Base-by-base conservation (phyloP, 108 stramenopile species). In the Thalassiosira profunda region DNA sequence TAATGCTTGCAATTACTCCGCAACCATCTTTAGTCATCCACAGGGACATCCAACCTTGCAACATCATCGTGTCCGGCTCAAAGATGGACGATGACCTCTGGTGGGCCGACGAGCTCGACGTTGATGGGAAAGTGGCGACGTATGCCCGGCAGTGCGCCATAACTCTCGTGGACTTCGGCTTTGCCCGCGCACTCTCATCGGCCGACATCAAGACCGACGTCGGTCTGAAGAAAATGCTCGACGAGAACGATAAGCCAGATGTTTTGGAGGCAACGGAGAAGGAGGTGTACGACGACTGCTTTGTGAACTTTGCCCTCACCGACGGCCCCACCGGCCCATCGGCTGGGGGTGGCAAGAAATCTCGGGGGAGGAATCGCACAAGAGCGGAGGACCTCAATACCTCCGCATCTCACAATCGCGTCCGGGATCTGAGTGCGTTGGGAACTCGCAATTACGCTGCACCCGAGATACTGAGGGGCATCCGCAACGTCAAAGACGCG, bases 41-140 rank as follows among this genome's bases (percentile, higher is more conserved):
- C 58, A 67, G 94, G n/a, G 94, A 95, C 64, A 91, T 95, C 65
- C 90, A 94, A 42, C 94, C 94, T 4, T 76, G 67, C 55, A 95
- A 95, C 64, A 77, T 78, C 15, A 66, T 78, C 20, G 57, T 78
- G 21, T 65, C 76, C 5, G 76, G 69, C 1, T 33, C 67, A 8
- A 24, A 21, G 24, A 31, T 70, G 7, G 51, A 70, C 37, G 70
- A 78, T 59, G 60, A 76, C 8, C 53, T 80, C 17, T 89, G 89
- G 68, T 91, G 89, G 89, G 86, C 86, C 62, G 89, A 90, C 63
- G 79, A 76, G 3, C 21, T 62, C 11, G 89, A 90, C 37, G 65
- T 58, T 2, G 83, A 87, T 40, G 68, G 67, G 26, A 69, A 49
- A 29, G 72, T 82, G 31, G 41, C 63, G 25, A 78, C 78, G 7